Evolutionary conservation across 169 alveolate species (phyloP).

Genomic region (Babesia ovis): DNA sequence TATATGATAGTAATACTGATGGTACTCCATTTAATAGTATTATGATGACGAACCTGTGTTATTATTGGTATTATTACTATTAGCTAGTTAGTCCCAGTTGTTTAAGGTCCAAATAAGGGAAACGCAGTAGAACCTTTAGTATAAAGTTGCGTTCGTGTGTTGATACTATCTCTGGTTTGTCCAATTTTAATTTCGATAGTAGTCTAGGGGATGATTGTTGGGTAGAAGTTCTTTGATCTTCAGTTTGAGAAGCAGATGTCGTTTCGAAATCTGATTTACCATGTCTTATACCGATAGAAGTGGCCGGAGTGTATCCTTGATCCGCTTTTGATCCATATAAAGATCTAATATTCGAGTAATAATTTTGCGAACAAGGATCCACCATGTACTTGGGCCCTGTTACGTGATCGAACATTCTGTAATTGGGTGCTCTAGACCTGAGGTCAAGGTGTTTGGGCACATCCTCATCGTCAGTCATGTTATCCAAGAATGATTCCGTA

Average conservation of each 20-base stretch:
- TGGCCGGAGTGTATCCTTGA: not conserved
- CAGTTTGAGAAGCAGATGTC: not conserved
- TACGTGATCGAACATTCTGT: not conserved
- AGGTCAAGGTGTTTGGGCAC: not conserved
- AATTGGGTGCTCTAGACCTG: not conserved
- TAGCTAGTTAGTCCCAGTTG: slow-evolving; percentile 8
- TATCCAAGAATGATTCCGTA: not conserved
- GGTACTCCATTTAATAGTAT: no score
- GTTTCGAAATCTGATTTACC: slow-evolving; percentile 1
- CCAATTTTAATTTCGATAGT: not conserved
- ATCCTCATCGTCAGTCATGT: not conserved
- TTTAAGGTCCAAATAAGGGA: slow-evolving; percentile 24
- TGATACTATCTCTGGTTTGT: not conserved
- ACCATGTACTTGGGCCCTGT: not conserved
- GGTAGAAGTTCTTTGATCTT: no score
- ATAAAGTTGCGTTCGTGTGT: slow-evolving; percentile 11
- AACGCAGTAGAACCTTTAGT: slow-evolving; percentile 20
- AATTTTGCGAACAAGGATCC: not conserved
- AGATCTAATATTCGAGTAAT: not conserved
- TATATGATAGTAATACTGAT: no score
- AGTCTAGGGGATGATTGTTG: not conserved
- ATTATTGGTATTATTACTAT: no score
- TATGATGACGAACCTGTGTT: not conserved
- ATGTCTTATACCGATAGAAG: slow-evolving; percentile 8
- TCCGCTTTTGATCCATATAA: not conserved